These are phyloP conservation scores for Trypanosoma brucei DNA, from an alignment of 208 protist species.

Conservation along the genomic window DNA sequence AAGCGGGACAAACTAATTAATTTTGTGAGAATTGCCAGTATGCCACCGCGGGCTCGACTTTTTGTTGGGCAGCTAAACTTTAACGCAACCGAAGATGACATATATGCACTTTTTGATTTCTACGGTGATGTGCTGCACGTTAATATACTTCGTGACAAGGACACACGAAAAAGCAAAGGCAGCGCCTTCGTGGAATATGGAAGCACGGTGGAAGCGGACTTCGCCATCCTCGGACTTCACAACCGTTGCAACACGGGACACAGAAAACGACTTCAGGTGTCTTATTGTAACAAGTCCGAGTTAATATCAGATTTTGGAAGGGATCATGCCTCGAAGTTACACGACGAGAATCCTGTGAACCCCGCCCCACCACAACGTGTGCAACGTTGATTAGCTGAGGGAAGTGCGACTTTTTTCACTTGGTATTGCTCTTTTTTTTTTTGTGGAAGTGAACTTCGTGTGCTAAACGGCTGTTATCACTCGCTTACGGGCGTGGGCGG, in stretches of 20 bases:
- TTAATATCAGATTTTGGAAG: conserved; percentile 57
- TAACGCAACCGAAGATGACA: conserved; percentile 57
- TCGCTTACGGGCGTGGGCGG: no score
- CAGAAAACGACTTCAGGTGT: conserved; percentile 72
- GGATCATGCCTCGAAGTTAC: conserved; percentile 52
- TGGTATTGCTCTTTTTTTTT: no score
- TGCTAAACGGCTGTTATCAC: no score
- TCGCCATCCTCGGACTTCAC: conserved; percentile 63
- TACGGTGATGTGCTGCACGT: conserved; percentile 79
- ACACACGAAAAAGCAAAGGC: conserved; percentile 38
- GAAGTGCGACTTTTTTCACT: no score
- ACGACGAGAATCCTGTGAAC: conserved; percentile 57
- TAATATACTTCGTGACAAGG: conserved; percentile 60
- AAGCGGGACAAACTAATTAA: neutral
- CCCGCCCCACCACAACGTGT: conserved; percentile 39
- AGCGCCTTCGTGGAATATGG: conserved; percentile 69
- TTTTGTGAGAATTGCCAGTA: neutral
- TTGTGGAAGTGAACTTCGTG: no score
- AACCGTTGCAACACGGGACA: conserved; percentile 64
- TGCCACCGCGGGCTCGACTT: conserved; percentile 28
- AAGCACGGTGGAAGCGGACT: conserved; percentile 62
- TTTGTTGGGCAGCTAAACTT: conserved; percentile 78
- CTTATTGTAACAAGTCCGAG: conserved; percentile 60
- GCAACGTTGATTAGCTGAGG: neutral
- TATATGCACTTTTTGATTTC: conserved; percentile 64